A percentile compares a stretch with the other conserved stretches of the same genome.
These are phyloP conservation scores for Spiraea crenata DNA, from an alignment of 331 rosid genomes.

Conservation along the genomic window DNA sequence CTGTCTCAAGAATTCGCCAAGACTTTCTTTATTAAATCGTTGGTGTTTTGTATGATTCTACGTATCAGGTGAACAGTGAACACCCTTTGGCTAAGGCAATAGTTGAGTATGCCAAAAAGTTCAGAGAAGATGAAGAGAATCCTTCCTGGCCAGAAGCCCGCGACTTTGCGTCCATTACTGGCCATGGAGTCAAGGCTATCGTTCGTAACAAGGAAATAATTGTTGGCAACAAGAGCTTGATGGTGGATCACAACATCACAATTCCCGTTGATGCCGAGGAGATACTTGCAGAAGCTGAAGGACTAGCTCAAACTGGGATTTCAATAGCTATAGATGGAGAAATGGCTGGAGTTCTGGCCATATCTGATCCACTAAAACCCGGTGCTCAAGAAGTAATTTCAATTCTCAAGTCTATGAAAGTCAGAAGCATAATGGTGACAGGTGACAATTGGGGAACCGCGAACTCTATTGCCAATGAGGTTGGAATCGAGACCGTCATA, in stretches of 20 bases:
- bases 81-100: conserved; percentile 86
- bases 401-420: conserved; percentile 66
- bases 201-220: conserved; percentile 59
- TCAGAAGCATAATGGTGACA: conserved; percentile 73
- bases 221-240: conserved; percentile 71
- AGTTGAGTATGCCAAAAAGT: conserved; percentile 72
- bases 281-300: conserved; percentile 60
- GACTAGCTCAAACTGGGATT: conserved; percentile 68
- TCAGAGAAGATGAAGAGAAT: conserved; percentile 51
- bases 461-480: conserved; percentile 70
- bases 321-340: conserved; percentile 56
- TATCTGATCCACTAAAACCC: conserved; percentile 78
- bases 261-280: conserved; percentile 58
- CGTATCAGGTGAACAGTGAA: conserved; percentile 71
- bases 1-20: not conserved
- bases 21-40: not conserved
- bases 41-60: not conserved
- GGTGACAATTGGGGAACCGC: conserved; percentile 95
- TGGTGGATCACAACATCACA: conserved; percentile 45
- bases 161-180: conserved; percentile 60
- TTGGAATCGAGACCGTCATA: conserved; percentile 59
- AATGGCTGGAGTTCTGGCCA: conserved; percentile 59
- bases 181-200: conserved; percentile 70
- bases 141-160: conserved; percentile 57
- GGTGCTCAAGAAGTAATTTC: conserved; percentile 58